These are phyloP conservation scores for Penicillium sp. DNA, from an alignment of 2,329 filamentous ascomycete species.

Conservation along the genomic window DNA sequence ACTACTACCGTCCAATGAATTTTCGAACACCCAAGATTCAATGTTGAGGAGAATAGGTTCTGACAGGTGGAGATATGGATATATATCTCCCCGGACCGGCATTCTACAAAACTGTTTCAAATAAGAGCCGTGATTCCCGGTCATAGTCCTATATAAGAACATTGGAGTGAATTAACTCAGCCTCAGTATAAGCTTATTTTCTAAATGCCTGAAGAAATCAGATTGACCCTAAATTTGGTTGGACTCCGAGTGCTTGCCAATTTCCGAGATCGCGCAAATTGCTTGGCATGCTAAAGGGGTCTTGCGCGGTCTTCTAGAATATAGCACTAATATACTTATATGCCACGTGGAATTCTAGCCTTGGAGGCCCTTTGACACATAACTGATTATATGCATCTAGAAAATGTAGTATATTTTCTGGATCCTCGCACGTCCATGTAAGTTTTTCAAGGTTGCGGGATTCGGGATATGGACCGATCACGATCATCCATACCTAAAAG, in stretches of 20 bases:
- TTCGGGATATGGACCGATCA: constrained; percentile 5
- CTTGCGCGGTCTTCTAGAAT: background rate
- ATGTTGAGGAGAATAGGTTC: background rate
- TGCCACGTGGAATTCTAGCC: background rate
- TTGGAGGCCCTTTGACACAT: background rate
- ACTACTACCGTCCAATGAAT: background rate
- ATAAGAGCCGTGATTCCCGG: too few relatives aligned
- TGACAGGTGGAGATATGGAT: background rate
- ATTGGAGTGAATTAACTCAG: background rate
- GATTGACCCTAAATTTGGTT: background rate
- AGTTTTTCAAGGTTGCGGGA: background rate
- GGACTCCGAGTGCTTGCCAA: background rate
- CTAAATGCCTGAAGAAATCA: background rate
- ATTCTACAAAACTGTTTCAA: too few relatives aligned
- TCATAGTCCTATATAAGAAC: background rate
- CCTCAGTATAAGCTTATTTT: background rate
- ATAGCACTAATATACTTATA: background rate
- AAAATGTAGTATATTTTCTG: background rate
- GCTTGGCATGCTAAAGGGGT: background rate
- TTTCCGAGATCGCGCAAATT: constrained; percentile 4
- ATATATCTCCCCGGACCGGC: background rate
- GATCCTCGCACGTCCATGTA: background rate
- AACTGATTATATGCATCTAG: background rate
- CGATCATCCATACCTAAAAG: constrained; percentile 1
- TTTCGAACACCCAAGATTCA: background rate